A percentile compares a stretch with the other conserved stretches of the same genome.
Conservation (phyloP, 129 eudicot species). For the Flaveria robusta region DNA sequence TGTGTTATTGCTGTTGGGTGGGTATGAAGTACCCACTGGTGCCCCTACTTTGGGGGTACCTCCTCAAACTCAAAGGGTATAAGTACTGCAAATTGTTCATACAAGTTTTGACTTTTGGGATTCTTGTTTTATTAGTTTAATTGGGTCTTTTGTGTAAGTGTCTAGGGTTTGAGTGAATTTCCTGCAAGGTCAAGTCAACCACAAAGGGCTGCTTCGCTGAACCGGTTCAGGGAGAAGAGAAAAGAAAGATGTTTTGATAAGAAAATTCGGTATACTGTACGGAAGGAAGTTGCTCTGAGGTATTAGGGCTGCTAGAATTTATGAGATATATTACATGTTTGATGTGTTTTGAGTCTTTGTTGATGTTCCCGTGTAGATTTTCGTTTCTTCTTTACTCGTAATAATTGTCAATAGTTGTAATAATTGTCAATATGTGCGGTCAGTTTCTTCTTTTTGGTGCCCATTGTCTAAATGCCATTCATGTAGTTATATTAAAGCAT, state of each 20-base stretch:
- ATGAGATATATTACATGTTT: not conserved
- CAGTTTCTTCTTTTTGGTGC: not conserved
- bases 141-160: conserved; percentile 12
- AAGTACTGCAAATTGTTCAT: not conserved
- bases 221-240: conserved; percentile 89
- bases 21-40: conserved; percentile 49
- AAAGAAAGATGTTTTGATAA: conserved; percentile 94
- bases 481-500: conserved; percentile 4
- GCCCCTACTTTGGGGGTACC: conserved; percentile 47
- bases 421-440: not conserved
- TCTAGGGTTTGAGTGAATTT: conserved; percentile 56
- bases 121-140: conserved; percentile 8
- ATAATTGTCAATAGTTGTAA: too few relatives aligned
- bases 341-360: not conserved
- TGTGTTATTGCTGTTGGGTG: conserved; percentile 69
- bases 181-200: conserved; percentile 81
- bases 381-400: not conserved
- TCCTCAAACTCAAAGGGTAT: conserved; percentile 60
- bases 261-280: conserved; percentile 87
- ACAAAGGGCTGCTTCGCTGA: conserved; percentile 90
- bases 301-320: conserved; percentile 28
- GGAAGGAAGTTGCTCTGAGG: conserved; percentile 97
- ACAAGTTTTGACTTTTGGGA: conserved; percentile 1
- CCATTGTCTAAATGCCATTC: not conserved
- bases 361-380: not conserved